A percentile compares a stretch with the other conserved stretches of the same genome.
These are phyloP conservation scores for Penicillium maclennaniae DNA, from an alignment of 495 filamentous ascomycete species.

Conservation along the genomic window DNA sequence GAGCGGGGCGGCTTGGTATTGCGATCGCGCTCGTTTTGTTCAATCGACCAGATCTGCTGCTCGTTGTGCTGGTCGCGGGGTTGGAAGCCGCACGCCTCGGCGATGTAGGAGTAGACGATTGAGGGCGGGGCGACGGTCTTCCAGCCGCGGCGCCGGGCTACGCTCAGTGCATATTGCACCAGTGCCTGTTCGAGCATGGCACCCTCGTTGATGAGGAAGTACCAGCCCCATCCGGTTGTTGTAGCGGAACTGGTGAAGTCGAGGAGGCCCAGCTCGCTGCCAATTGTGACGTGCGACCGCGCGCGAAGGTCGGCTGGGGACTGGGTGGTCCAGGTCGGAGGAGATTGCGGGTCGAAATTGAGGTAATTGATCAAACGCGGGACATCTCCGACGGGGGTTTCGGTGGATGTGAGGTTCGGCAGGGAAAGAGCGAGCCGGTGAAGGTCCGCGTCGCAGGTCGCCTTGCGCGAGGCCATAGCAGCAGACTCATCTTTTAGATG, in stretches of 20 bases:
- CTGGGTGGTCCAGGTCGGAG: slow-evolving; percentile 43
- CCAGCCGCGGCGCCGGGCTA: slow-evolving; percentile 69
- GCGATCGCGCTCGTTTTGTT: slow-evolving; percentile 57
- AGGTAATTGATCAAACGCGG: slow-evolving; percentile 62
- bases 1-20: slow-evolving; percentile 61
- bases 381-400: slow-evolving; percentile 69
- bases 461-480: slow-evolving; percentile 56
- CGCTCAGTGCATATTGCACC: slow-evolving; percentile 73
- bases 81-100: slow-evolving; percentile 85
- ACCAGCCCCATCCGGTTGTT: slow-evolving; percentile 94
- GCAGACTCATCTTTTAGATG: slow-evolving; percentile 62
- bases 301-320: slow-evolving; percentile 41
- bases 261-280: slow-evolving; percentile 70
- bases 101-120: slow-evolving; percentile 89
- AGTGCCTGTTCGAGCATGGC: slow-evolving; percentile 91
- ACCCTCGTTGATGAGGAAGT: slow-evolving; percentile 84
- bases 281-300: slow-evolving; percentile 78
- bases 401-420: slow-evolving; percentile 76
- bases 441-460: slow-evolving; percentile 60
- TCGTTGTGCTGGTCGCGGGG: slow-evolving; percentile 87
- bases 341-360: slow-evolving; percentile 64
- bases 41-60: slow-evolving; percentile 80
- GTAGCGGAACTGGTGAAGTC: slow-evolving; percentile 79
- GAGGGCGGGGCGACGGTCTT: slow-evolving; percentile 75
- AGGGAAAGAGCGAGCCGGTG: slow-evolving; percentile 69